phyloP scores from a whole-genome alignment of 202 grass and related monocot species.

The Zoysia matrella region DNA sequence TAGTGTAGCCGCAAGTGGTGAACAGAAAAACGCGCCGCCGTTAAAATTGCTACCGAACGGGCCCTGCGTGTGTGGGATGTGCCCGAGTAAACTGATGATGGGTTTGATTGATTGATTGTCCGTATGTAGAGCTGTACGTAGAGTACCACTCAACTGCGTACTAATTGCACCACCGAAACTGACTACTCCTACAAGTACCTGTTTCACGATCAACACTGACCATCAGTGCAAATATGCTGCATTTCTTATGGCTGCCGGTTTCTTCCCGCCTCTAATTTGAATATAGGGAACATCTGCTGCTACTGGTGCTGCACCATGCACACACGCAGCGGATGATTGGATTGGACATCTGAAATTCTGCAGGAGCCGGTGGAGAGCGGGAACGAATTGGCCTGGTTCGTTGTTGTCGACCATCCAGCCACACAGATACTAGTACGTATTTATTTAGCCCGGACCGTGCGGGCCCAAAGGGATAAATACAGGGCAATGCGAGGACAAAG shows the following conservation, averaged over 20 bases:
- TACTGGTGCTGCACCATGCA: no score
- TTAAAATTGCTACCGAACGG: no score
- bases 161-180: background rate
- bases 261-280: background rate
- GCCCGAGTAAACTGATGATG: slow-evolving; percentile 31
- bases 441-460: background rate
- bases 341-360: background rate
- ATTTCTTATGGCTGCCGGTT: background rate
- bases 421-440: background rate
- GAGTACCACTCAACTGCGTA: background rate
- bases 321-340: background rate
- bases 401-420: background rate
- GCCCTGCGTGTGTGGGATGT: slow-evolving; percentile 6
- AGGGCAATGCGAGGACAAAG: background rate
- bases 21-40: no score
- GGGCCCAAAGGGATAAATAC: background rate
- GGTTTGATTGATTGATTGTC: background rate
- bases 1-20: no score
- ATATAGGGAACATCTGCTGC: background rate
- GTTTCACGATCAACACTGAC: background rate
- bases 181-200: background rate
- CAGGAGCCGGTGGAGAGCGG: background rate
- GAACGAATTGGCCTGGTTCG: background rate
- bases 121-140: background rate
- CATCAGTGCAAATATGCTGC: no score